A percentile compares a stretch with the other conserved stretches of the same genome.
These are phyloP conservation scores for Insectozyma bohioensis DNA, from an alignment of 1,139 yeast genomes.

Conservation along the genomic window DNA sequence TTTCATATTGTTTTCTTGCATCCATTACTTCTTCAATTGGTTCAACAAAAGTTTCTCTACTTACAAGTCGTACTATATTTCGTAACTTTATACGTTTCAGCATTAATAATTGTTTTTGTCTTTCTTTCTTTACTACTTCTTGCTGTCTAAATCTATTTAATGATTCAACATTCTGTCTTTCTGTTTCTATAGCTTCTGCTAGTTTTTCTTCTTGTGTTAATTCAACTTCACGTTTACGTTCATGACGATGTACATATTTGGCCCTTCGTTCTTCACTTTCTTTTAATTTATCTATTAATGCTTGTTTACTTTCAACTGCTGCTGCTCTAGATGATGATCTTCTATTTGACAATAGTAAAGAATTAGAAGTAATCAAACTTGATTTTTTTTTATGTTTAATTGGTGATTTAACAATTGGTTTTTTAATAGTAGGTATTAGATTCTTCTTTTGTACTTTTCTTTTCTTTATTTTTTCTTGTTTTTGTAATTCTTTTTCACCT, in stretches of 20 bases:
- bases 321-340: conserved; percentile 79
- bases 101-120: conserved; percentile 69
- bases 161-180: conserved; percentile 69
- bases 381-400: conserved; percentile 19
- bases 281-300: conserved; percentile 69
- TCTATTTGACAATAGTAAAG: conserved; percentile 49
- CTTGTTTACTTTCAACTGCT: conserved; percentile 76
- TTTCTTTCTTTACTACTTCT: conserved; percentile 77
- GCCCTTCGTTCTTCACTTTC: conserved; percentile 71
- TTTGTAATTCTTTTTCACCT: conserved; percentile 65
- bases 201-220: conserved; percentile 86
- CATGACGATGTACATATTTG: conserved; percentile 37
- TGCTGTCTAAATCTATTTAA: conserved; percentile 78
- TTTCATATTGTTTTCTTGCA: conserved; percentile 29
- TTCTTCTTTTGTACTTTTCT: conserved; percentile 31
- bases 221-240: conserved; percentile 44
- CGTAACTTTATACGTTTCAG: conserved; percentile 61
- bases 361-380: conserved; percentile 40
- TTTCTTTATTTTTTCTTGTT: conserved; percentile 46
- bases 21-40: conserved; percentile 60
- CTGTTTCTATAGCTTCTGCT: conserved; percentile 85
- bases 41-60: conserved; percentile 37
- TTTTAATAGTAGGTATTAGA: conserved; percentile 49
- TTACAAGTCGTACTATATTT: conserved; percentile 53
- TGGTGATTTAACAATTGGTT: conserved; percentile 18